Conservation (phyloP, 768 basidiomycete genomes). For the Boletus fagicola region DNA sequence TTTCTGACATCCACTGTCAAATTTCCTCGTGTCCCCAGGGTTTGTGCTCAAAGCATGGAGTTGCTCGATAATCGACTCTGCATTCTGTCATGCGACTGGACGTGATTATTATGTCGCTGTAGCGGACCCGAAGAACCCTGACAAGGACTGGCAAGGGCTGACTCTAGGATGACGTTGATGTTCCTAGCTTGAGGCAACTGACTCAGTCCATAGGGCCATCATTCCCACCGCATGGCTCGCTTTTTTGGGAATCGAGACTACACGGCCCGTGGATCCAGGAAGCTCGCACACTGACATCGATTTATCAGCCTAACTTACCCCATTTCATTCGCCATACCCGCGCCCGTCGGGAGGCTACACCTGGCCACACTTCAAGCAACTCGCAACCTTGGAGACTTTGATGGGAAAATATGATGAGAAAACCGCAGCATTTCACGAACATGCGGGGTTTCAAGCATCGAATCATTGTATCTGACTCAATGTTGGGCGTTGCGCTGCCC, state of each 20-base stretch:
- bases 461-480: background rate
- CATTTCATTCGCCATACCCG: background rate
- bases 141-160: background rate
- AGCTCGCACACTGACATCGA: too few species aligned
- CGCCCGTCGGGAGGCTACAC: background rate
- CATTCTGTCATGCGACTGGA: background rate
- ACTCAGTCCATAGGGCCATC: background rate
- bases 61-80: background rate
- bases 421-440: background rate
- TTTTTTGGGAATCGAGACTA: background rate
- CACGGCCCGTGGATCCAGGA: too few species aligned
- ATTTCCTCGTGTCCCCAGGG: background rate
- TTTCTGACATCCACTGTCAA: too few species aligned
- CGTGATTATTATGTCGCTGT: too few species aligned
- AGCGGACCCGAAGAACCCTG: background rate
- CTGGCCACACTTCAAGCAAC: background rate
- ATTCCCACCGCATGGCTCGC: background rate
- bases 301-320: background rate
- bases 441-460: background rate
- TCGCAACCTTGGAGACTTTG: background rate
- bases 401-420: background rate
- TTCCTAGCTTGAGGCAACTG: background rate
- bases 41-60: background rate
- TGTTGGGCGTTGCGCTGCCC: background rate
- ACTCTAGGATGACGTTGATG: background rate